Evolutionary conservation across 106 monocot genomes (phyloP).

Genomic region (Platanthera guangdongensis): DNA sequence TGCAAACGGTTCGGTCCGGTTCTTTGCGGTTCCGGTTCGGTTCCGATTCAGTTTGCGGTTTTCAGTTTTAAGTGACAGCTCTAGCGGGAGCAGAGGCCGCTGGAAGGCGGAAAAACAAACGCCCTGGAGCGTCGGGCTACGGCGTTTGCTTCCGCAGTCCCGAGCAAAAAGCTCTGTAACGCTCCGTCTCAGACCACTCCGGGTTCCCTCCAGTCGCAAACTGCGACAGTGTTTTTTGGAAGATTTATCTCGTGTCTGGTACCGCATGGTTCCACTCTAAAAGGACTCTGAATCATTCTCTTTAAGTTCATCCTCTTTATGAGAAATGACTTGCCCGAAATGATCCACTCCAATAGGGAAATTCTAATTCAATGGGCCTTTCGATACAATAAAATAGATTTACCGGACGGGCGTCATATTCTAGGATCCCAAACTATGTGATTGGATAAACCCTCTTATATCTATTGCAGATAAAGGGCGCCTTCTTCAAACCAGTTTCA

Average conservation of each 20-base stretch:
- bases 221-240: background rate
- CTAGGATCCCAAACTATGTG: conserved; percentile 9
- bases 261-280: conserved; percentile 4
- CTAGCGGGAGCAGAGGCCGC: too few species aligned
- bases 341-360: background rate
- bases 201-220: too few species aligned
- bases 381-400: conserved; percentile 10
- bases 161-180: too few species aligned
- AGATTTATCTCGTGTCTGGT: conserved; percentile 8
- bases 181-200: too few species aligned
- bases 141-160: too few species aligned
- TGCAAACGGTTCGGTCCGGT: too few species aligned
- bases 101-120: too few species aligned
- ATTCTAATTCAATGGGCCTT: background rate
- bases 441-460: background rate
- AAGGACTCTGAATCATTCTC: conserved; percentile 3
- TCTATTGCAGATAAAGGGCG: background rate
- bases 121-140: too few species aligned
- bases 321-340: background rate
- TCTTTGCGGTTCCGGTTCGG: too few species aligned
- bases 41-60: too few species aligned
- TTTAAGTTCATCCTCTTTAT: background rate
- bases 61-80: too few species aligned
- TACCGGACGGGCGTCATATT: background rate
- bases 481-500: background rate